Evolutionary conservation across 129 eudicot species (phyloP), one percentile per base, ranked within the genome.

Genomic region (Glebionis coronaria): DNA sequence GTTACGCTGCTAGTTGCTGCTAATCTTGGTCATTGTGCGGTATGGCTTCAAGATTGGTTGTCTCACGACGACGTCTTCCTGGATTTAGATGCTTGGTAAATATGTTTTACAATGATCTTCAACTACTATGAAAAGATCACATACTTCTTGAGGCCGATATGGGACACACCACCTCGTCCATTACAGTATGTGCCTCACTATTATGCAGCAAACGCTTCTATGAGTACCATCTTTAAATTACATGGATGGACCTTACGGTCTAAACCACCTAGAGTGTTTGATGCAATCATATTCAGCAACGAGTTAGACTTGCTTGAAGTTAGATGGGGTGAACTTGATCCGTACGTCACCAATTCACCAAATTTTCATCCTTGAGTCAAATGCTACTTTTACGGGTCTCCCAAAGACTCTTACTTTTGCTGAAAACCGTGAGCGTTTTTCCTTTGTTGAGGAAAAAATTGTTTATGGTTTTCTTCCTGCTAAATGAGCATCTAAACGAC

Each of bases 71-170:
- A 25, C 16, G 53, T 38, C 63, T 74, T 53, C 74, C 77, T 16
- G 78, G 80, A 23, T 72, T 65, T 61, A 60, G 73, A 71, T 79
- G 54, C 9, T 20, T 79, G 38, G 21, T 82, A 16, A 56, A 21
- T 68, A 72, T 64, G 72, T 44, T 16, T 82, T 50, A 28, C 83
- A 7, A 63, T 67, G 10, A 68, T 90, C 45, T 63, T 72, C 38
- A 76, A 23, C 58, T 61, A 91, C 45, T 19, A 51, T 58, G 95
- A 87, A 45, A 91, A 83, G 69, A 81, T 91, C 50, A 73, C 96
- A 73, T 87, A 91, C 74, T 88, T 91, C 42, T 73, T 91, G 46
- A 91, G 96, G 20, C 97, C 97, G 21, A 84, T 91, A 23, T 91
- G 97, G 97, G 97, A 91, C 68, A 81, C 75, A 1, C 90, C 96